Evolutionary conservation across 2,329 filamentous ascomycete species (phyloP).

Genomic region (Pseudodiploospora longispora): DNA sequence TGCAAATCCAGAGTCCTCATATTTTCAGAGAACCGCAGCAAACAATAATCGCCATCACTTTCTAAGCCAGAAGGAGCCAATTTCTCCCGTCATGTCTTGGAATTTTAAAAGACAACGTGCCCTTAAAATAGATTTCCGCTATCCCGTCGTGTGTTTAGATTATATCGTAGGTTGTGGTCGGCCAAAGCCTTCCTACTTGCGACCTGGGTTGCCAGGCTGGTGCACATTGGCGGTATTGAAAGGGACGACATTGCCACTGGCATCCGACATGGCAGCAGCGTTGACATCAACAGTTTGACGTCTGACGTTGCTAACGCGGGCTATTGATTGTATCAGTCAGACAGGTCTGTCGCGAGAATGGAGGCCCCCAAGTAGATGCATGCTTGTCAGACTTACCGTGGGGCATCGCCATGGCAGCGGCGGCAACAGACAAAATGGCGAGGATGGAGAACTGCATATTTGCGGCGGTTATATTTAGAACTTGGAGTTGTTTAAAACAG

Average conservation of each 20-base stretch:
- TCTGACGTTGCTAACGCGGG: slow-evolving; percentile 6
- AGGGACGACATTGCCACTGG: slow-evolving; percentile 34
- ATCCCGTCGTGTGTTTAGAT: no score
- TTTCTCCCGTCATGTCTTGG: no score
- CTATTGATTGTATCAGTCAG: no score
- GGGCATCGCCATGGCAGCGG: slow-evolving; percentile 36
- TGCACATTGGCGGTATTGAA: slow-evolving; percentile 37
- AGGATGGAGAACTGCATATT: slow-evolving; percentile 47
- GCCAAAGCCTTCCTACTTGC: no score
- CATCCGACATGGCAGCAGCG: slow-evolving; percentile 38
- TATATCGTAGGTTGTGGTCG: no score
- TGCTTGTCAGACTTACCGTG: slow-evolving; percentile 15
- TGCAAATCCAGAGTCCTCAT: no score
- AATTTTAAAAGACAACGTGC: no score
- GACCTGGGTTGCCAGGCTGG: slow-evolving; percentile 18
- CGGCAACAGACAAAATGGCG: slow-evolving; percentile 38
- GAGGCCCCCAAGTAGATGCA: slow-evolving; percentile 3
- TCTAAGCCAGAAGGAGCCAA: no score
- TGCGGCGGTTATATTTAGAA: slow-evolving; percentile 11
- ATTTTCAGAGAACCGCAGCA: no score
- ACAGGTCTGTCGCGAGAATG: no score
- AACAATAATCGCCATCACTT: no score
- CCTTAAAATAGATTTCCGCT: no score
- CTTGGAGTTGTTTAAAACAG: neutral
- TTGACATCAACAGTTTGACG: slow-evolving; percentile 16